Percentiles rank a stretch among this genome's conserved stretches.
These are phyloP conservation scores for Cucumis variabilis DNA, from an alignment of 331 rosid species.

Conservation along the genomic window DNA sequence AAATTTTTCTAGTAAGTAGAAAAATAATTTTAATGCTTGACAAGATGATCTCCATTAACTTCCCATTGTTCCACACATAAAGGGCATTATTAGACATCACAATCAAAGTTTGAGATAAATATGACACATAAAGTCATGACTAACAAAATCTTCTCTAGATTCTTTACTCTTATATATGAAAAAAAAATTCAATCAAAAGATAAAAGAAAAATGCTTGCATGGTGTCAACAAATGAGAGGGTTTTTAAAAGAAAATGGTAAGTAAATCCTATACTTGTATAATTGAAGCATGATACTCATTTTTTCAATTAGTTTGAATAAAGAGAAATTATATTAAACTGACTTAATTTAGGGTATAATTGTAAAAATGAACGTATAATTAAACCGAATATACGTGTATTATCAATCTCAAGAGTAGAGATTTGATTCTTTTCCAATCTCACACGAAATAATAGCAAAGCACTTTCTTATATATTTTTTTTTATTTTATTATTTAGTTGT, in stretches of 20 bases:
- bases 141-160: not conserved
- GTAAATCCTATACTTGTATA: too few species aligned
- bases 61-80: not conserved
- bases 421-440: too few species aligned
- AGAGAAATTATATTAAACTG: too few species aligned
- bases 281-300: not conserved
- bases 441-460: too few species aligned
- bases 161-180: not conserved
- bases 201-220: not conserved
- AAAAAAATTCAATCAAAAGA: not conserved
- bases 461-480: too few species aligned
- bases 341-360: too few species aligned
- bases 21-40: not conserved
- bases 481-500: too few species aligned
- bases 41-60: not conserved
- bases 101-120: slow-evolving; percentile 4
- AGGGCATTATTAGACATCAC: slow-evolving; percentile 22
- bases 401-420: too few species aligned
- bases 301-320: too few species aligned
- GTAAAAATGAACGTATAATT: too few species aligned
- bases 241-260: too few species aligned
- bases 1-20: not conserved
- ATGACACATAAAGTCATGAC: not conserved
- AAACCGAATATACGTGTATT: too few species aligned
- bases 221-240: not conserved